Evolutionary conservation across 176 grass and related monocot genomes (phyloP).

Genomic region (Dendrocalamus sinicus): DNA sequence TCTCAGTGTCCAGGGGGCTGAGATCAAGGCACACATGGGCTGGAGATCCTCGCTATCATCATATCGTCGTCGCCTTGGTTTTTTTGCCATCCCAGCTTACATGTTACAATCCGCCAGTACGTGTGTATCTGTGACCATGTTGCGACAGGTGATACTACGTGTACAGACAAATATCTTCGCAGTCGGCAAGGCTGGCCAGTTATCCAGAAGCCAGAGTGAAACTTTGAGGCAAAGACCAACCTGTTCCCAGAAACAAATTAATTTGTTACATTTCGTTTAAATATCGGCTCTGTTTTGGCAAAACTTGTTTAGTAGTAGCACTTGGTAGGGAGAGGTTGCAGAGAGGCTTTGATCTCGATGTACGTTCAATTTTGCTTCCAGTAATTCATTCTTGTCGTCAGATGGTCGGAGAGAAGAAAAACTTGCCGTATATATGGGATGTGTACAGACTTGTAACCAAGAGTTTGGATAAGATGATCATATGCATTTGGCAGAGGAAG

Average conservation of each 20-base stretch:
- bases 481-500: conserved; percentile 19
- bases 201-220: background rate
- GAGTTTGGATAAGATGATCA: conserved; percentile 41
- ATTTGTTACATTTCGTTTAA: background rate
- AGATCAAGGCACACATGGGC: conserved; percentile 50
- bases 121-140: background rate
- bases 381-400: background rate
- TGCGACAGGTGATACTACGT: background rate
- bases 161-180: background rate
- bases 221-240: too few species aligned
- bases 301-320: too few species aligned
- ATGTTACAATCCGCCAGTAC: conserved; percentile 35
- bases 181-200: background rate
- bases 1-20: conserved; percentile 18
- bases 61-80: background rate
- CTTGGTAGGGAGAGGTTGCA: background rate
- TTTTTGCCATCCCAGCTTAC: background rate
- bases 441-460: conserved; percentile 23
- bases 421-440: background rate
- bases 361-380: background rate
- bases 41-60: conserved; percentile 27
- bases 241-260: background rate
- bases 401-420: background rate
- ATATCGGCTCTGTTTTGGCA: background rate
- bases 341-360: background rate